These are phyloP conservation scores for Leptodermis oblonga DNA, from an alignment of 257 asterid genomes.

Conservation along the genomic window DNA sequence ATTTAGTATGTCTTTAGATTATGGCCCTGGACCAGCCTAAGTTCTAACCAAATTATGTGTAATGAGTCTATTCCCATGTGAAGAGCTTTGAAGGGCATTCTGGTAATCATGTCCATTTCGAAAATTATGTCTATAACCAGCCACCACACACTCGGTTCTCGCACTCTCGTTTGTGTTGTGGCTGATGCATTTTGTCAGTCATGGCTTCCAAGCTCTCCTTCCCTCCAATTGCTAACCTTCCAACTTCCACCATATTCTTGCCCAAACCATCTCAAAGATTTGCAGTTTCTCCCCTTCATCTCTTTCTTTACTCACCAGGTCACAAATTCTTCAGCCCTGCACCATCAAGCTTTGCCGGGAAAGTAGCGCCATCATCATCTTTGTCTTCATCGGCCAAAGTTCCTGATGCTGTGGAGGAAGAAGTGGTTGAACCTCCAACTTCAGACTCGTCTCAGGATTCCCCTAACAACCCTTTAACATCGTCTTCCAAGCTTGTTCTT, in stretches of 20 bases:
- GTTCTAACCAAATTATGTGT: no score
- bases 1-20: no score
- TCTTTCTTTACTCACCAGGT: not conserved
- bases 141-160: not conserved
- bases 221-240: constrained; percentile 36
- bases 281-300: constrained; percentile 18
- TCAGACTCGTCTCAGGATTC: constrained; percentile 32
- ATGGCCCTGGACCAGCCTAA: no score
- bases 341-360: not conserved
- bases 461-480: constrained; percentile 5
- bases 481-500: constrained; percentile 73
- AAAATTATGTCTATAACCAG: not conserved
- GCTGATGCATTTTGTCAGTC: constrained; percentile 7
- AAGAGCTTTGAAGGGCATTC: not conserved
- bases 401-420: constrained; percentile 31
- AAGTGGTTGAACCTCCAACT: constrained; percentile 19
- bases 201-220: constrained; percentile 59
- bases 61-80: no score
- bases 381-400: constrained; percentile 23
- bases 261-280: constrained; percentile 17
- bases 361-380: constrained; percentile 10
- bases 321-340: not conserved
- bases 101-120: not conserved
- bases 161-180: not conserved
- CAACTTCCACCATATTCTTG: constrained; percentile 16